Evolutionary conservation across 2,329 filamentous ascomycete genomes (phyloP).

Genomic region (Penicillium vulpinum): DNA sequence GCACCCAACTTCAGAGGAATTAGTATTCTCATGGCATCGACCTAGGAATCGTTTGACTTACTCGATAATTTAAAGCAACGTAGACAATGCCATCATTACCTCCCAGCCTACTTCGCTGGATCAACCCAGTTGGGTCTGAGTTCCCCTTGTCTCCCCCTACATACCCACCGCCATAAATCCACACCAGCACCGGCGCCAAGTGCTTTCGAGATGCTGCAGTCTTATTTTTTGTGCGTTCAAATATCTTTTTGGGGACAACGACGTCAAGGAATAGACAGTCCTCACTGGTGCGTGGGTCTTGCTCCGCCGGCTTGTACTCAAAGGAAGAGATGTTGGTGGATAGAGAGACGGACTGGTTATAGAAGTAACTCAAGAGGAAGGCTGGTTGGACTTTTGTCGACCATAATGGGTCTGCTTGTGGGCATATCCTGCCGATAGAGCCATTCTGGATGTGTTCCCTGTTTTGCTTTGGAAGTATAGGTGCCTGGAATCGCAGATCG

Average conservation of each 20-base stretch:
- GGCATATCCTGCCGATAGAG: constrained; percentile 44
- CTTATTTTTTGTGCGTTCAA: constrained; percentile 26
- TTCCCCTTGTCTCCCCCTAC: constrained; percentile 40
- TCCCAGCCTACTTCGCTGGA: constrained; percentile 43
- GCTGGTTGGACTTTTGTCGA: constrained; percentile 17
- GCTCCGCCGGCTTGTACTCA: constrained; percentile 14
- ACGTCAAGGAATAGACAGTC: constrained; percentile 44
- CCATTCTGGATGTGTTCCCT: constrained; percentile 50
- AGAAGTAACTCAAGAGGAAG: constrained; percentile 22
- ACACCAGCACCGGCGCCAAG: constrained; percentile 40
- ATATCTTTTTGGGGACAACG: constrained; percentile 35
- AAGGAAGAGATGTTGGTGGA: constrained; percentile 27
- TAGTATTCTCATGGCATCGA: background rate
- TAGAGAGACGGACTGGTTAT: constrained; percentile 13
- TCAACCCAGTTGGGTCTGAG: constrained; percentile 41
- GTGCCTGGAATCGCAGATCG: constrained; percentile 52
- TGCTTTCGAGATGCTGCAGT: constrained; percentile 4
- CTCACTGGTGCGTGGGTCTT: constrained; percentile 33
- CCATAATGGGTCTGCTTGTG: constrained; percentile 52
- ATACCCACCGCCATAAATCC: constrained; percentile 55
- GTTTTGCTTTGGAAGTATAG: constrained; percentile 46
- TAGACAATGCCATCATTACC: constrained; percentile 47
- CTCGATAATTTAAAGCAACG: constrained; percentile 52
- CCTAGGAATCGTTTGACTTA: constrained; percentile 16
- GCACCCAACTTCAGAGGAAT: constrained; percentile 42